Percentiles rank a stretch among this genome's conserved stretches.
Evolutionary conservation across 2,329 filamentous ascomycete genomes (phyloP).

Genomic region (Aspergillus sp.): DNA sequence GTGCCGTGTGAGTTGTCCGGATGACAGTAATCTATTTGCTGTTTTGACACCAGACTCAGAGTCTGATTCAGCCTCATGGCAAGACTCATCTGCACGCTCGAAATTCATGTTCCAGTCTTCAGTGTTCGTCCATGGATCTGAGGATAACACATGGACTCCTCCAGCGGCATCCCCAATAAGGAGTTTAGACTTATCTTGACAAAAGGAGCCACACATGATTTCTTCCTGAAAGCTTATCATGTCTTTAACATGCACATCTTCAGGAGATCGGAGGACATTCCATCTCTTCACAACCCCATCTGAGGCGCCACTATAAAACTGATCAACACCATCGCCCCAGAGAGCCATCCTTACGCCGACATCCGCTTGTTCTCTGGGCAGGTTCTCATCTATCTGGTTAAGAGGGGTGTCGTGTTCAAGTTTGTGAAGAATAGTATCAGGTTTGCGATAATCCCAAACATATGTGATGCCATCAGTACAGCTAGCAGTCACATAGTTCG

Average conservation of each 20-base stretch:
- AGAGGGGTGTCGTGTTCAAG: conserved; percentile 50
- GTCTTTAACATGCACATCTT: conserved; percentile 50
- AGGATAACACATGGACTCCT: conserved; percentile 48
- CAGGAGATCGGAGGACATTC: conserved; percentile 50
- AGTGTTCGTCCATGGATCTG: conserved; percentile 20
- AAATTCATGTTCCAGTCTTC: conserved; percentile 19
- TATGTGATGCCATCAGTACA: conserved; percentile 58
- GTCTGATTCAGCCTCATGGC: conserved; percentile 6
- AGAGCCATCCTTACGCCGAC: conserved; percentile 55
- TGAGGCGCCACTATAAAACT: conserved; percentile 57
- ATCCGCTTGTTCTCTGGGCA: conserved; percentile 47
- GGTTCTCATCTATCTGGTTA: conserved; percentile 38
- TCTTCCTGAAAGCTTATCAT: conserved; percentile 46
- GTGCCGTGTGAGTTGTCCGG: conserved; percentile 30
- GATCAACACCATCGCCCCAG: conserved; percentile 50
- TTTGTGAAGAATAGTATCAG: conserved; percentile 42
- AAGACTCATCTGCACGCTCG: conserved; percentile 14
- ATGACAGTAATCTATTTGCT: conserved; percentile 23
- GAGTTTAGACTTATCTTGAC: conserved; percentile 50
- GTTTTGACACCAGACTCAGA: conserved; percentile 20
- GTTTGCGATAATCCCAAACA: conserved; percentile 54
- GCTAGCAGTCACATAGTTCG: conserved; percentile 52
- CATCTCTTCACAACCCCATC: conserved; percentile 58
- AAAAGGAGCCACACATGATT: conserved; percentile 56
- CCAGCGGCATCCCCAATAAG: conserved; percentile 56